Evolutionary conservation across 2,329 filamentous ascomycete species (phyloP).

Genomic region (Tolypocladium tundrense): DNA sequence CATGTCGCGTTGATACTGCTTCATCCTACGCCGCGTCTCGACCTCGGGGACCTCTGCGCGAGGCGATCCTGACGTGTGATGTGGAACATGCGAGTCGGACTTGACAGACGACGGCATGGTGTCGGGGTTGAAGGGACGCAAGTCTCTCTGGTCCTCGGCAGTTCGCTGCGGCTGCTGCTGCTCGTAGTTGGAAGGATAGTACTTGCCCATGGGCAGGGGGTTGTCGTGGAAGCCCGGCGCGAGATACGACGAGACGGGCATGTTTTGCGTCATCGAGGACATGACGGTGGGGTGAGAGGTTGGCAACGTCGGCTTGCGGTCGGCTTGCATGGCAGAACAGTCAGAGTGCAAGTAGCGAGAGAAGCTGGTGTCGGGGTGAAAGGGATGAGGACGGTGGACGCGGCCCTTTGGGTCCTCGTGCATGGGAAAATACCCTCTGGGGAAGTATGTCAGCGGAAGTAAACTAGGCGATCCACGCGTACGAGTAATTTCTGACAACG

Average conservation of each 20-base stretch:
- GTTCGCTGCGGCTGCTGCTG: conserved; percentile 14
- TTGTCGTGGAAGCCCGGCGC: conserved; percentile 37
- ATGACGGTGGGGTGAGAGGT: conserved; percentile 9
- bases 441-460: background rate
- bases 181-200: conserved; percentile 54
- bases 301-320: conserved; percentile 8
- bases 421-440: conserved; percentile 49
- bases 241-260: conserved; percentile 40
- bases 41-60: conserved; percentile 14
- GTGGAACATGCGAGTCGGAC: conserved; percentile 24
- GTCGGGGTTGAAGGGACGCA: conserved; percentile 13
- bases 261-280: conserved; percentile 18
- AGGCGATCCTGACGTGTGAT: background rate
- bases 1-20: conserved; percentile 53
- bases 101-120: conserved; percentile 20
- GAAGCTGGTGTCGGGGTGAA: conserved; percentile 31
- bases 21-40: conserved; percentile 40
- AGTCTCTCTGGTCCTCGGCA: background rate
- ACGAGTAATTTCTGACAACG: background rate
- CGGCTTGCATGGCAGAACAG: conserved; percentile 14
- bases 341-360: conserved; percentile 24
- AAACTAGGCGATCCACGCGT: background rate
- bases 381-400: conserved; percentile 41
- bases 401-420: conserved; percentile 43
- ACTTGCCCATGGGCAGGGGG: conserved; percentile 48